Evolutionary conservation across 768 basidiomycete species (phyloP).

Genomic region (Xerocomellus intermedius): DNA sequence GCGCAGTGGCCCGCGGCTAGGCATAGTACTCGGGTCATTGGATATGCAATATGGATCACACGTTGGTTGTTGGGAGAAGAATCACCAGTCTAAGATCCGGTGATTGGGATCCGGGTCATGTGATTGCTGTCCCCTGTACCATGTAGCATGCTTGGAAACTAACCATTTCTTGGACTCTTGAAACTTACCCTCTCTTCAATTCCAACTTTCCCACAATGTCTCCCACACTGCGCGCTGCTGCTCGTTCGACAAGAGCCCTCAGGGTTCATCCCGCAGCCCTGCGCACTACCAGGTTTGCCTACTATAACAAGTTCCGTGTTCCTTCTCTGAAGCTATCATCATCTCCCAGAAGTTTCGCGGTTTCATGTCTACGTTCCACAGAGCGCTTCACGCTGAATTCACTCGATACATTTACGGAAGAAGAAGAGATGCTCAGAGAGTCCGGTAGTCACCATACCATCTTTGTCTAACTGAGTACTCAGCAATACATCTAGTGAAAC

Average conservation of each 20-base stretch:
- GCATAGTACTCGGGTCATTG: not conserved
- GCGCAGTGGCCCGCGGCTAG: not conserved
- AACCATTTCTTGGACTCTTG: not conserved
- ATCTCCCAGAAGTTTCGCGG: constrained; percentile 22
- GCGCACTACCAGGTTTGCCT: constrained; percentile 18
- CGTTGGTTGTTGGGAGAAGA: not conserved
- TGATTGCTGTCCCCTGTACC: constrained; percentile 20
- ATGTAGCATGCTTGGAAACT: not conserved
- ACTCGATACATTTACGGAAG: constrained; percentile 84
- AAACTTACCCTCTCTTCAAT: not conserved
- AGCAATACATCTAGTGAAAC: constrained; percentile 56
- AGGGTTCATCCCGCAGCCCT: not conserved
- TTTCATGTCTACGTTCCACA: constrained; percentile 26
- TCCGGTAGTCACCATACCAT: constrained; percentile 53
- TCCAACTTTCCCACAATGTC: not conserved
- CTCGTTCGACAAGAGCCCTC: constrained; percentile 14
- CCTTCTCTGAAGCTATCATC: not conserved
- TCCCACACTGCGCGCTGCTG: constrained; percentile 27
- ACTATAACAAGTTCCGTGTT: not conserved
- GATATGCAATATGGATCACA: not conserved
- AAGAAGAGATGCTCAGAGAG: constrained; percentile 92
- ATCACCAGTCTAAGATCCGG: not conserved
- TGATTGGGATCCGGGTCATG: constrained; percentile 8
- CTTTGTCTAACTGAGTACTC: not conserved
- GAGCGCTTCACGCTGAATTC: constrained; percentile 47